Conservation (phyloP, 2,329 filamentous ascomycete species). For the Truncatella angustata region DNA sequence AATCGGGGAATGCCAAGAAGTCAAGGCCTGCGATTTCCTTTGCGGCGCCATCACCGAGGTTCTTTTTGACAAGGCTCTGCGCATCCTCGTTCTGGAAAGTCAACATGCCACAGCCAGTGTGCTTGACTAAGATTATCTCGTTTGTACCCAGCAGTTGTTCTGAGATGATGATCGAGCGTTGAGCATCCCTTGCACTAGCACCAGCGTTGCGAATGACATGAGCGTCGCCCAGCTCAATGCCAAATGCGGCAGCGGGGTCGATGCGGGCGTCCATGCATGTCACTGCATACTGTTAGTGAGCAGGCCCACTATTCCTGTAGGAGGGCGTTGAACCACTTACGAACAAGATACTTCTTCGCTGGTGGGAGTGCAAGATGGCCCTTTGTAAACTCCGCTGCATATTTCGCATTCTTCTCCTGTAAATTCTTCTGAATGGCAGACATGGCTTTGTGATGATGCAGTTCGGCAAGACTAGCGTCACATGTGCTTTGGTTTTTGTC, state of each 20-base stretch:
- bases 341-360: slow-evolving; percentile 64
- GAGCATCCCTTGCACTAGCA: slow-evolving; percentile 63
- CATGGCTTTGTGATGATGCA: background rate
- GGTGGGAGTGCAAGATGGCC: slow-evolving; percentile 67
- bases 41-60: slow-evolving; percentile 51
- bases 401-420: slow-evolving; percentile 54
- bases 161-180: slow-evolving; percentile 75
- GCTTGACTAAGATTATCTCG: slow-evolving; percentile 73
- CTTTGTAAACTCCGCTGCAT: slow-evolving; percentile 60
- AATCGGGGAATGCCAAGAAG: slow-evolving; percentile 64
- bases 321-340: slow-evolving; percentile 38
- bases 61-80: slow-evolving; percentile 53
- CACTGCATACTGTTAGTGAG: slow-evolving; percentile 38
- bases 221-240: slow-evolving; percentile 71
- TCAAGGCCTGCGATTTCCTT: slow-evolving; percentile 47
- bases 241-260: slow-evolving; percentile 66
- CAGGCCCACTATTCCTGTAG: background rate
- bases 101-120: slow-evolving; percentile 72
- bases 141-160: slow-evolving; percentile 75
- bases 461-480: background rate
- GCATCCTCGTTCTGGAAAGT: slow-evolving; percentile 63
- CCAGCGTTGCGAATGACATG: slow-evolving; percentile 78
- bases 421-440: slow-evolving; percentile 52
- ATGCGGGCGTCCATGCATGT: slow-evolving; percentile 82
- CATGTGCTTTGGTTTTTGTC: background rate